A percentile compares a stretch with the other conserved stretches of the same genome.
These are phyloP conservation scores for Geosiphon pyriformis DNA, from an alignment of 192 early-diverging fungal species.

Conservation along the genomic window DNA sequence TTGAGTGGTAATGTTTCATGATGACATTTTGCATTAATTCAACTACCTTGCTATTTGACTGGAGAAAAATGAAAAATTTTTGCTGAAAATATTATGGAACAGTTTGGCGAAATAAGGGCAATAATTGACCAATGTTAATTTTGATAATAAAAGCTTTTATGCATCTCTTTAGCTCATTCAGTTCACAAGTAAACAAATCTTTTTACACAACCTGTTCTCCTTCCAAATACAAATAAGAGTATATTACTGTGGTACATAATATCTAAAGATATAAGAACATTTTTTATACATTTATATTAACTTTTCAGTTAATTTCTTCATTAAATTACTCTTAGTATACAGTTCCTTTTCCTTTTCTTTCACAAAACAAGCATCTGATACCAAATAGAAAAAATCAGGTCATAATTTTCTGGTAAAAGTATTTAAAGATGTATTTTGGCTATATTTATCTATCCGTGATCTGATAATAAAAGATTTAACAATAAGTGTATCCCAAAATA, in stretches of 20 bases:
- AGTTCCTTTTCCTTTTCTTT: constrained; percentile 20
- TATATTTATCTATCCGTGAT: not conserved
- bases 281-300: constrained; percentile 8
- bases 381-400: constrained; percentile 14
- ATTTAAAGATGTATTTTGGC: not conserved
- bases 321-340: not conserved
- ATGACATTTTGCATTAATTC: too few species aligned
- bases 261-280: constrained; percentile 18
- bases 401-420: constrained; percentile 13
- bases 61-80: too few species aligned
- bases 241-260: constrained; percentile 16
- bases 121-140: too few species aligned
- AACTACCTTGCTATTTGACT: too few species aligned
- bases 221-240: too few species aligned
- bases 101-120: constrained; percentile 16
- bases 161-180: constrained; percentile 1
- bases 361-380: constrained; percentile 15
- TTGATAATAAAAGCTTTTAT: constrained; percentile 15
- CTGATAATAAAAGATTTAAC: constrained; percentile 3
- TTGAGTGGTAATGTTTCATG: not conserved
- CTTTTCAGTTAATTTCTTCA: too few species aligned
- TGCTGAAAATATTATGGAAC: too few species aligned
- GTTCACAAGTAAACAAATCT: constrained; percentile 1
- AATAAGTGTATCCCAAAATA: constrained; percentile 7
- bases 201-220: not conserved